Conservation (phyloP, 257 asterid genomes). For the Galeopsis tetrahit region DNA sequence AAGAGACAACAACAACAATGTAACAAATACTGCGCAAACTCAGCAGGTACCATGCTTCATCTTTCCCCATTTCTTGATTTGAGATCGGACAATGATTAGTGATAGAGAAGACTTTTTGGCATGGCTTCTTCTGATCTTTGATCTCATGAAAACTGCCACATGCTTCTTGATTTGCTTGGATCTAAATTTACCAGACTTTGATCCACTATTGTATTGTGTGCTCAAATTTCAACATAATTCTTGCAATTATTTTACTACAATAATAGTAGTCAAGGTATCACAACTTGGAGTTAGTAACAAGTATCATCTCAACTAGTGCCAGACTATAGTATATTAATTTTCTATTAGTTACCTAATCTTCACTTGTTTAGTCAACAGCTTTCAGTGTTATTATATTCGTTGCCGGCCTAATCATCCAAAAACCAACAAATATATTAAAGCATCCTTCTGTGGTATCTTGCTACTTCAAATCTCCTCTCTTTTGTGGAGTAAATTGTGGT, state of each 20-base stretch:
- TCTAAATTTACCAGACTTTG: conserved; percentile 25
- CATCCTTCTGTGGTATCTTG: too few relatives aligned
- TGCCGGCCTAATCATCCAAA: background rate
- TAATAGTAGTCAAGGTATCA: background rate
- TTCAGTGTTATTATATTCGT: background rate
- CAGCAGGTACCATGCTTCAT: conserved; percentile 29
- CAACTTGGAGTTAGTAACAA: conserved; percentile 16
- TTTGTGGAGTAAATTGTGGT: too few relatives aligned
- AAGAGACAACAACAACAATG: conserved; percentile 44
- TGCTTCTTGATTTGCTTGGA: conserved; percentile 30
- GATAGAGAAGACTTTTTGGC: conserved; percentile 3
- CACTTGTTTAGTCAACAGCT: conserved; percentile 9
- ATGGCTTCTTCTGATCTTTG: background rate
- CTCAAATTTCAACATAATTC: conserved; percentile 23
- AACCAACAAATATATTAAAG: too few relatives aligned
- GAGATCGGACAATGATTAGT: background rate
- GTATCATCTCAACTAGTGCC: conserved; percentile 21
- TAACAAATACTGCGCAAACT: conserved; percentile 47
- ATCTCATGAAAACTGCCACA: conserved; percentile 15
- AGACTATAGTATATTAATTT: conserved; percentile 21
- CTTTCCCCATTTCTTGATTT: conserved; percentile 40
- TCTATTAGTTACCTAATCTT: conserved; percentile 18
- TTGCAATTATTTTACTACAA: background rate
- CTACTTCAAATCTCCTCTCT: too few relatives aligned
- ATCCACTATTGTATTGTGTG: conserved; percentile 19